A percentile compares a stretch with the other conserved stretches of the same genome.
phyloP scores from a whole-genome alignment of 2,329 filamentous ascomycete species.

The Ceratocystis colombiana region DNA sequence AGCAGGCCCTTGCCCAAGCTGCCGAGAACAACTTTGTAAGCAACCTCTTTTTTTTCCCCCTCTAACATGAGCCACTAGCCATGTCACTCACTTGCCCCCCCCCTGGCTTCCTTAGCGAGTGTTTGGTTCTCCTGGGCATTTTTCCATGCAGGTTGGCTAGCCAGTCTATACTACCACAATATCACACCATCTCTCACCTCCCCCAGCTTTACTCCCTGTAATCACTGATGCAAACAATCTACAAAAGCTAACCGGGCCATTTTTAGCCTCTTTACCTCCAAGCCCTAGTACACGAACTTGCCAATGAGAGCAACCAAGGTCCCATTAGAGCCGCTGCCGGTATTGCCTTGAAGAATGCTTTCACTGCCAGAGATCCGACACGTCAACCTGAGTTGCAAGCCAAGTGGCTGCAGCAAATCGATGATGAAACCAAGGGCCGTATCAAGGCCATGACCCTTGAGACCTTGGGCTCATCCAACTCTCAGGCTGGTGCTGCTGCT shows the following conservation, averaged over 20 bases:
- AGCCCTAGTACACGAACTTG: slow-evolving; percentile 85
- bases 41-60: slow-evolving; percentile 29
- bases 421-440: slow-evolving; percentile 68
- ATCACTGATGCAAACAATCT: not conserved
- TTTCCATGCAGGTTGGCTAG: not conserved
- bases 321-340: slow-evolving; percentile 88
- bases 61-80: too few relatives aligned
- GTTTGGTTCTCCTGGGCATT: not conserved
- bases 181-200: not conserved
- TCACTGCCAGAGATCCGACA: slow-evolving; percentile 80
- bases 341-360: slow-evolving; percentile 96
- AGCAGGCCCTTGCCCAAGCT: slow-evolving; percentile 87
- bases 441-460: slow-evolving; percentile 87
- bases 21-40: slow-evolving; percentile 90
- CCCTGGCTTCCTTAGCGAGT: not conserved
- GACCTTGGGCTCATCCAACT: slow-evolving; percentile 69
- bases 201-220: not conserved
- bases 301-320: slow-evolving; percentile 73
- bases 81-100: slow-evolving; percentile 15
- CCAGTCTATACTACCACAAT: not conserved
- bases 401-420: slow-evolving; percentile 82
- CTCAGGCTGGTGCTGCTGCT: slow-evolving; percentile 75
- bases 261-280: slow-evolving; percentile 77
- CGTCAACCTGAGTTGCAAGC: slow-evolving; percentile 82
- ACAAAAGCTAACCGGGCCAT: slow-evolving; percentile 11